Conservation (phyloP, 2,329 filamentous ascomycete genomes). For the Trichoderma breve region DNA sequence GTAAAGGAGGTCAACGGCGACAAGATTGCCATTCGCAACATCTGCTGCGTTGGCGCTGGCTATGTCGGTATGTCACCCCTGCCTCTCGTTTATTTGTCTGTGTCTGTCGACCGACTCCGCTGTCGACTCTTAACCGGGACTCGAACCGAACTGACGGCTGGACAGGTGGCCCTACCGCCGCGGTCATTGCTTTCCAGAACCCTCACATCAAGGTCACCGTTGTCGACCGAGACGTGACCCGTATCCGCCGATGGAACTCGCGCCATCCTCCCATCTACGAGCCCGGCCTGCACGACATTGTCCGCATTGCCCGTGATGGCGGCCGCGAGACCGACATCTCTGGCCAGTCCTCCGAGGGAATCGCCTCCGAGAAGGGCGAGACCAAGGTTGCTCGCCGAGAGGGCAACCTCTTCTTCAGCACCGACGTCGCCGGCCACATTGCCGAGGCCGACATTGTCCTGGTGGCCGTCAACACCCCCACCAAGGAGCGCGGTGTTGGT, state of each 20-base stretch:
- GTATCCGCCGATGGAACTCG: slow-evolving; percentile 73
- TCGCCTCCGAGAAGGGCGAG: slow-evolving; percentile 23
- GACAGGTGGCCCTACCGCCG: slow-evolving; percentile 69
- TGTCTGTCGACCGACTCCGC: neutral
- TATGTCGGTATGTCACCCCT: slow-evolving; percentile 62
- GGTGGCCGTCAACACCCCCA: slow-evolving; percentile 76
- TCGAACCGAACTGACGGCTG: neutral
- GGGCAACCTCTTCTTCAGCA: slow-evolving; percentile 73
- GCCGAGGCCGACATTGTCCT: slow-evolving; percentile 70
- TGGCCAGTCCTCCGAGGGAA: slow-evolving; percentile 37
- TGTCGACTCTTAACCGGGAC: neutral
- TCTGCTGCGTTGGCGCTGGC: slow-evolving; percentile 73
- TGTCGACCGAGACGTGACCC: slow-evolving; percentile 64
- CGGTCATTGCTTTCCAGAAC: slow-evolving; percentile 72
- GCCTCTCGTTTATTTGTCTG: neutral
- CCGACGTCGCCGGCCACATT: slow-evolving; percentile 60
- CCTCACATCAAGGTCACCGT: slow-evolving; percentile 69
- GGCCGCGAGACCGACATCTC: slow-evolving; percentile 44
- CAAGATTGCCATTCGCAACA: slow-evolving; percentile 49
- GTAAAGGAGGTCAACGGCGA: slow-evolving; percentile 32
- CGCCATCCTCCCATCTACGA: slow-evolving; percentile 73
- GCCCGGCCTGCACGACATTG: slow-evolving; percentile 66
- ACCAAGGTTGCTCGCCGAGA: slow-evolving; percentile 43
- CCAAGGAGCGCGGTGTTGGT: slow-evolving; percentile 67
- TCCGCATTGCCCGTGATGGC: slow-evolving; percentile 62